Evolutionary conservation across 2,329 filamentous ascomycete genomes (phyloP).

Genomic region (Arthrobotrys pseudoclavata): DNA sequence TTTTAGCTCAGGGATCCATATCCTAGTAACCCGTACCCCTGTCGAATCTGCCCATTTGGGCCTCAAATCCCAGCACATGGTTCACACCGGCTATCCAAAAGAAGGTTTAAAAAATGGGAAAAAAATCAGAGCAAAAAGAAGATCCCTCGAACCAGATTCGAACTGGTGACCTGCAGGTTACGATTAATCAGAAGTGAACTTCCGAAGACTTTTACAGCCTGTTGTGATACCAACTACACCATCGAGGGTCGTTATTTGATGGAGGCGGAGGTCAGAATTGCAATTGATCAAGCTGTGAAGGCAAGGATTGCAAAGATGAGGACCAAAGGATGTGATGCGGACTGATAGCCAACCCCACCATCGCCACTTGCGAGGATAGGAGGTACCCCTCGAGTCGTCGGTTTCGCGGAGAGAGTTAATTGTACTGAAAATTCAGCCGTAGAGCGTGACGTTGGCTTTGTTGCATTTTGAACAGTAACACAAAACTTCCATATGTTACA

Average conservation of each 20-base stretch:
- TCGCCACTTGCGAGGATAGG: neutral
- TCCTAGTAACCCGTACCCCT: conserved; percentile 12
- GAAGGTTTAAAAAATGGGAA: conserved; percentile 23
- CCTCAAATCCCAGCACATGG: conserved; percentile 17
- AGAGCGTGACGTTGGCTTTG: conserved; percentile 13
- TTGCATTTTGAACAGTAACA: conserved; percentile 54
- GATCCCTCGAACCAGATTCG: conserved; percentile 60
- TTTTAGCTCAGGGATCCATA: conserved; percentile 12
- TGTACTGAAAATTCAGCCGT: conserved; percentile 3
- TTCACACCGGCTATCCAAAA: conserved; percentile 22
- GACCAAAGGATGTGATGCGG: neutral
- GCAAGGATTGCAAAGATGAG: conserved; percentile 12
- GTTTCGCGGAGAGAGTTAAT: neutral
- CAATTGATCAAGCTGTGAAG: conserved; percentile 17
- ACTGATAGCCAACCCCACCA: conserved; percentile 26
- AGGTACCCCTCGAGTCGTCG: neutral
- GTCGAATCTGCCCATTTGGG: conserved; percentile 7
- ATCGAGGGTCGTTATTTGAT: conserved; percentile 56
- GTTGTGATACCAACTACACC: conserved; percentile 61
- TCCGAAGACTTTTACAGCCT: conserved; percentile 60
- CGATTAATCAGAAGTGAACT: conserved; percentile 50
- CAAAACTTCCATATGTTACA: conserved; percentile 19
- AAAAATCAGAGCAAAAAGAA: conserved; percentile 36
- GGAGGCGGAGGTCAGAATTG: conserved; percentile 9
- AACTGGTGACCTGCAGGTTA: conserved; percentile 61